phyloP scores from a whole-genome alignment of 2,329 filamentous ascomycete species.

The Claviceps spartinae region DNA sequence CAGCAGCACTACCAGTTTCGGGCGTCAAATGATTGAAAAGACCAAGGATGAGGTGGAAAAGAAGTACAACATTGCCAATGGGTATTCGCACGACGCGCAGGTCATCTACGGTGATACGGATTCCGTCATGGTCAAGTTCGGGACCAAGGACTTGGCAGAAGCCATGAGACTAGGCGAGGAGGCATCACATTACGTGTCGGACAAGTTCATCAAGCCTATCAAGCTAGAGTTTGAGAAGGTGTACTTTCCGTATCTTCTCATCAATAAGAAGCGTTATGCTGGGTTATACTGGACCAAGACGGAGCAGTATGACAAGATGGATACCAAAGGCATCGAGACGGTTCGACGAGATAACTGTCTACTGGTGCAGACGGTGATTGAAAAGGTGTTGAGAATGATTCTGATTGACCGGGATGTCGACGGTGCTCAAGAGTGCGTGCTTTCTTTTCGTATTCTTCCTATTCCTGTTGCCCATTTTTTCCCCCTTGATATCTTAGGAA shows the following conservation, averaged over 20 bases:
- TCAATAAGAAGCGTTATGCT: slow-evolving; percentile 99
- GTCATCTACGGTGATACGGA: slow-evolving; percentile 99
- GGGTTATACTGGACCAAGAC: slow-evolving; percentile 96
- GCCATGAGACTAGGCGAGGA: slow-evolving; percentile 95
- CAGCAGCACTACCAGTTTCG: slow-evolving; percentile 92
- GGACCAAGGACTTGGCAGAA: slow-evolving; percentile 70
- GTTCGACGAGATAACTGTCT: slow-evolving; percentile 94
- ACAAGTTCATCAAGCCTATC: slow-evolving; percentile 91
- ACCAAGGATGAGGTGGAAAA: slow-evolving; percentile 92
- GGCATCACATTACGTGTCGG: slow-evolving; percentile 75
- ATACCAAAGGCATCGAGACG: slow-evolving; percentile 98
- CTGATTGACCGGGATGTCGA: slow-evolving; percentile 84
- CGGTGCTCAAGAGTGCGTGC: slow-evolving; percentile 76
- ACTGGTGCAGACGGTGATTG: slow-evolving; percentile 91
- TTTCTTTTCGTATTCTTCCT: background rate
- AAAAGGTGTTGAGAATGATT: slow-evolving; percentile 91
- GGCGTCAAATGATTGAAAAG: slow-evolving; percentile 97
- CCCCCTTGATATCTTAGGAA: too few species aligned
- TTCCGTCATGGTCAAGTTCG: slow-evolving; percentile 99
- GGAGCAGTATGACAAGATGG: slow-evolving; percentile 97
- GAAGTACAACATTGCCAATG: slow-evolving; percentile 83
- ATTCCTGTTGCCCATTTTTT: too few species aligned
- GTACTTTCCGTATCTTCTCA: slow-evolving; percentile 92
- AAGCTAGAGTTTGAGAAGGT: slow-evolving; percentile 99
- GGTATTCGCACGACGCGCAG: slow-evolving; percentile 85